Evolutionary conservation across 768 basidiomycete species (phyloP).

Genomic region (Pulveroboletus frians): DNA sequence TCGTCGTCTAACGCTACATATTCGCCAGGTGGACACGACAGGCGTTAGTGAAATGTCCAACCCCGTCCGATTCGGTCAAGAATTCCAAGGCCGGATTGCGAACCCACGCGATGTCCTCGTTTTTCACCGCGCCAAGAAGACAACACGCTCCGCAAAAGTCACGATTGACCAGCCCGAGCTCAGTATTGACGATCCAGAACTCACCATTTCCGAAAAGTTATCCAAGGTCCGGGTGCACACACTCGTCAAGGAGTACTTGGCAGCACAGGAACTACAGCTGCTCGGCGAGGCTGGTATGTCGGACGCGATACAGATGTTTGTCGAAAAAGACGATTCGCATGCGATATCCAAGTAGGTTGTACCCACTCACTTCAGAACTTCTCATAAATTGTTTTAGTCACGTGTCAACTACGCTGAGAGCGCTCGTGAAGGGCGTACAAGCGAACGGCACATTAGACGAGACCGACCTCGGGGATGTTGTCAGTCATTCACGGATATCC

Average conservation of each 20-base stretch:
- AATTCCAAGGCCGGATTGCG: slow-evolving; percentile 85
- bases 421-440: slow-evolving; percentile 63
- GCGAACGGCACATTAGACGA: slow-evolving; percentile 65
- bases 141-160: slow-evolving; percentile 45
- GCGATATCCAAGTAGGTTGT: slow-evolving; percentile 79
- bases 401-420: slow-evolving; percentile 53
- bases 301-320: slow-evolving; percentile 90
- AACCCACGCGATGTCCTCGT: slow-evolving; percentile 92
- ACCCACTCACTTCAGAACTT: not conserved
- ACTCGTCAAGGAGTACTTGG: slow-evolving; percentile 86
- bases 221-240: slow-evolving; percentile 80
- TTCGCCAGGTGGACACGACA: slow-evolving; percentile 75
- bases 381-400: slow-evolving; percentile 43
- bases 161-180: slow-evolving; percentile 72
- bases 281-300: slow-evolving; percentile 87
- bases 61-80: slow-evolving; percentile 94
- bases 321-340: slow-evolving; percentile 95
- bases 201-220: slow-evolving; percentile 66
- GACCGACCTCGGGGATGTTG: slow-evolving; percentile 69
- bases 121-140: slow-evolving; percentile 79
- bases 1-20: not conserved
- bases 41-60: slow-evolving; percentile 90
- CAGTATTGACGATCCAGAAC: slow-evolving; percentile 70
- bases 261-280: slow-evolving; percentile 89
- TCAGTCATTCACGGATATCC: slow-evolving; percentile 29